Percentiles rank a stretch among this genome's conserved stretches.
These are phyloP conservation scores for Fusarium mangiferae DNA, from an alignment of 2,329 filamentous ascomycete species.

Conservation along the genomic window DNA sequence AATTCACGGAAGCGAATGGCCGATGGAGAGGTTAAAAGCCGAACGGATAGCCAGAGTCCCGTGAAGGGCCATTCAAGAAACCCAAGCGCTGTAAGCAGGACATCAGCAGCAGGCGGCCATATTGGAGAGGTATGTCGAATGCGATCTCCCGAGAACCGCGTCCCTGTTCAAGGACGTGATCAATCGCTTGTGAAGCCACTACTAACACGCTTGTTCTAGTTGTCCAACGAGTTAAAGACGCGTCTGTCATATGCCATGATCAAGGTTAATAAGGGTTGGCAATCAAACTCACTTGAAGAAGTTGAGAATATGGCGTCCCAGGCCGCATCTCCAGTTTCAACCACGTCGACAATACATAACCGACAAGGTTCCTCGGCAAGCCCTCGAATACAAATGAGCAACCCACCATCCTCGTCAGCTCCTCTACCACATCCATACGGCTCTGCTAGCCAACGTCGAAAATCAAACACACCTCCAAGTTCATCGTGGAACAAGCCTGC, in stretches of 20 bases:
- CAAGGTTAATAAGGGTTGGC: constrained; percentile 92
- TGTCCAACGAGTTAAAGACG: constrained; percentile 82
- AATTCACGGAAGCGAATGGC: constrained; percentile 77
- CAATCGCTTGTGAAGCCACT: background rate
- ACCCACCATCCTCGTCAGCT: constrained; percentile 43
- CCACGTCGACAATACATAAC: constrained; percentile 65
- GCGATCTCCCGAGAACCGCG: background rate
- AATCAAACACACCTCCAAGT: constrained; percentile 52
- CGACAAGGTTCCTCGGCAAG: constrained; percentile 65
- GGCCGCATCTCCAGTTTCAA: constrained; percentile 70
- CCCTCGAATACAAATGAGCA: constrained; percentile 55
- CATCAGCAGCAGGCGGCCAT: constrained; percentile 70
- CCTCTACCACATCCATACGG: constrained; percentile 43
- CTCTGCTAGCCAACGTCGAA: constrained; percentile 40
- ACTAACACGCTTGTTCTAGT: constrained; percentile 55
- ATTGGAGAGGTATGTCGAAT: constrained; percentile 77
- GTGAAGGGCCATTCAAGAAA: constrained; percentile 73
- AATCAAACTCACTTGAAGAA: constrained; percentile 80
- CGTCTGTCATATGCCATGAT: constrained; percentile 93
- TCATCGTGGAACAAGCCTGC: constrained; percentile 49
- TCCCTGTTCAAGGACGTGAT: background rate
- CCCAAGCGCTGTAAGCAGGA: constrained; percentile 72
- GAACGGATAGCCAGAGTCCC: constrained; percentile 57
- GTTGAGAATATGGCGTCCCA: constrained; percentile 80
- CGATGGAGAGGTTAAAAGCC: constrained; percentile 76